Evolutionary conservation across 441 rosid genomes (phyloP), one percentile per base, ranked within the genome.

Genomic region (Macaranga tanarius): DNA sequence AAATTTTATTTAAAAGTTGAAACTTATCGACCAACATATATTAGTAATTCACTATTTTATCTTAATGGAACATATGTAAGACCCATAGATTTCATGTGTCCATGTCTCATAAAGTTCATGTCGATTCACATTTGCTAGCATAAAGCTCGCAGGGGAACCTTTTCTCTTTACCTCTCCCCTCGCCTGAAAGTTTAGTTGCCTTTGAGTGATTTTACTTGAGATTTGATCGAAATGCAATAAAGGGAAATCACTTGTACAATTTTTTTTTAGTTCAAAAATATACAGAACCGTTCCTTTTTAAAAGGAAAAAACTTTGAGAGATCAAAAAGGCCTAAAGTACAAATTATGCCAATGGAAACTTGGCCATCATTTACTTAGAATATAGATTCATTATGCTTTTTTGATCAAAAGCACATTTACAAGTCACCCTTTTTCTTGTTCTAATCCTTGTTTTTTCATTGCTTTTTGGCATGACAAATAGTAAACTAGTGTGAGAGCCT

Each of bases 331-430:
- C 13, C 40, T 12, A 55, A 68, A 55, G 52, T 22, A 38, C 51
- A 38, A 55, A 55, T 52, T 40, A 26, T n/a, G 20, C 22, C 67
- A 2, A 20, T 9, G 5, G 10, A 44, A 61, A 20, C 22, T 31
- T 25, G 4, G 40, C 17, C 38, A 59, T n/a, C 38, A 34, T 34
- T 34, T 34, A 34, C 38, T 34, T 34, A 34, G 38, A 34, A 4
- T 34, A 25, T 34, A 25, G n/a, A 26, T 62, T 16, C 26, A 62
- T 40, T 67, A 52, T 52, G 60, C 61, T 11, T 59, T 52, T 13
- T 13, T 2, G 61, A 67, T 34, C 60, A 67, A 67, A 67, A 67
- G 70, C 60, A 45, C 60, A 50, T 42, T 48, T 19, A 22, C n/a
- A 34, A 26, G 13, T 16, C 23, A 19, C 15, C 1, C 9, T 1